Conservation (phyloP, 345 rosid genomes). For the Citrus reticulata region DNA sequence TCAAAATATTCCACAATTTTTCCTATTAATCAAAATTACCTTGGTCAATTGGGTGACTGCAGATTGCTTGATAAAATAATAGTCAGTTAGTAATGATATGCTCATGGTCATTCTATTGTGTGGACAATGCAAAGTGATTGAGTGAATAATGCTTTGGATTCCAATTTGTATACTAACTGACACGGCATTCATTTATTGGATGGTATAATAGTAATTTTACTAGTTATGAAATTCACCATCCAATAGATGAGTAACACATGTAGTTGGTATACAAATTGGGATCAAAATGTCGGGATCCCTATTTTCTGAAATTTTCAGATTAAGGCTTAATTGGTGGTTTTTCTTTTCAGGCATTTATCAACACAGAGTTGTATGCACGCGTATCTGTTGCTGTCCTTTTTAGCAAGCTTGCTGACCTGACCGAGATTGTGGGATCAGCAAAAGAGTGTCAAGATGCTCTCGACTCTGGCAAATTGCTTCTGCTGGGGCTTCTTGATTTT, state of each 20-base stretch:
- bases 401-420: conserved; percentile 65
- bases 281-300: not conserved
- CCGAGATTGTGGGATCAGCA: conserved; percentile 37
- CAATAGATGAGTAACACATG: no score
- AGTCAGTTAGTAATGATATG: not conserved
- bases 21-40: not conserved
- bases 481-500: conserved; percentile 80
- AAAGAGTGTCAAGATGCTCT: conserved; percentile 47
- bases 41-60: not conserved
- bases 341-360: conserved; percentile 63
- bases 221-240: no score
- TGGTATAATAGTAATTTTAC: no score
- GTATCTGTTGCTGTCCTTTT: conserved; percentile 86
- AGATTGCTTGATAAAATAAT: not conserved
- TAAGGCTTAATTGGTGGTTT: conserved; percentile 12
- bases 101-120: not conserved
- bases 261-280: no score
- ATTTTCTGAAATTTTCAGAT: not conserved
- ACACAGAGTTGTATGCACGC: conserved; percentile 92
- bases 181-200: no score
- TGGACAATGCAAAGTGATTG: not conserved
- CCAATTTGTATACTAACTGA: no score
- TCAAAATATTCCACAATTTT: no score
- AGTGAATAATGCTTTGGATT: no score
- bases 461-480: conserved; percentile 76